Percentiles rank a stretch among this genome's conserved stretches.
Evolutionary conservation across 805 yeast genomes (phyloP).

Genomic region (Saccharomycopsis schoenii): DNA sequence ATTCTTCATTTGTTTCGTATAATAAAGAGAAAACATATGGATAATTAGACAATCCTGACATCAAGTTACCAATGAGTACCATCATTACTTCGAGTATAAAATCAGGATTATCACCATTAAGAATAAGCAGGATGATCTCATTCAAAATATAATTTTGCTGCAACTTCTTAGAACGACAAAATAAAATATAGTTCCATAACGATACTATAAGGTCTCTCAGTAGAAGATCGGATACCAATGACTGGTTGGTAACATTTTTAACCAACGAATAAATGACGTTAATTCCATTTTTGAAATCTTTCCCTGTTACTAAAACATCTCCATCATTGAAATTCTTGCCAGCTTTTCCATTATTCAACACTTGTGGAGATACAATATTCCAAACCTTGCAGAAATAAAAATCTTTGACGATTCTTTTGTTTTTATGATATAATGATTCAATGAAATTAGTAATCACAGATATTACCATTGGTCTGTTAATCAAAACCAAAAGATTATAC

Average conservation of each 20-base stretch:
- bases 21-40: slow-evolving; percentile 7
- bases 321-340: slow-evolving; percentile 20
- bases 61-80: slow-evolving; percentile 9
- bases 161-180: slow-evolving; percentile 26
- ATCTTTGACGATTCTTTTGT: slow-evolving; percentile 42
- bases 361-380: slow-evolving; percentile 18
- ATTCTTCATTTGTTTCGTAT: neutral
- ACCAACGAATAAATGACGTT: slow-evolving; percentile 59
- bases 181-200: slow-evolving; percentile 38
- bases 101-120: neutral
- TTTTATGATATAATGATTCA: slow-evolving; percentile 40
- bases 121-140: neutral
- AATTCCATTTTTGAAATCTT: slow-evolving; percentile 47
- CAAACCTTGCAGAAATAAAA: slow-evolving; percentile 47
- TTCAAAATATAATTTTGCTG: slow-evolving; percentile 18
- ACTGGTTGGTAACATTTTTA: slow-evolving; percentile 30
- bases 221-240: slow-evolving; percentile 21
- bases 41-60: slow-evolving; percentile 12
- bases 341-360: neutral
- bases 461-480: slow-evolving; percentile 51
- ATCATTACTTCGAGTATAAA: neutral
- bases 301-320: slow-evolving; percentile 33
- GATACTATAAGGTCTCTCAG: slow-evolving; percentile 22
- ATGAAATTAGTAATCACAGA: slow-evolving; percentile 49
- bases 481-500: slow-evolving; percentile 43